A percentile compares a stretch with the other conserved stretches of the same genome.
phyloP scores from a whole-genome alignment of 345 rosid species.

The Eucalyptus sp. region DNA sequence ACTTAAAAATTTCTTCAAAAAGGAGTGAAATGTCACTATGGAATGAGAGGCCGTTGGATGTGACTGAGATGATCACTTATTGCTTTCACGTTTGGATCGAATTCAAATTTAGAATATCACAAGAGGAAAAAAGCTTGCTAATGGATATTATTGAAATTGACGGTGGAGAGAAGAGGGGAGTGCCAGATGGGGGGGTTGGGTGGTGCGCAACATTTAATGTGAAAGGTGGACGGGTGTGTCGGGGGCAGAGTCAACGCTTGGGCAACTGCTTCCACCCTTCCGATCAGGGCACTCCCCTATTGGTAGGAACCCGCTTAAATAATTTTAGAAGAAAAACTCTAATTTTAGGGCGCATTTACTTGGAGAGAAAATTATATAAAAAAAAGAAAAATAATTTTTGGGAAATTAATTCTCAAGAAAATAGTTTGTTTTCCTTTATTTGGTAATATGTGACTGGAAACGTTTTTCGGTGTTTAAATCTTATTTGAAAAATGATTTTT shows the following conservation, averaged over 20 bases:
- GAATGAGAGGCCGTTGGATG: neutral
- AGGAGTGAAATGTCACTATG: neutral
- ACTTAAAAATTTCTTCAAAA: neutral
- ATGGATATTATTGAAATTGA: neutral
- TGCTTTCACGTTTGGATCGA: neutral
- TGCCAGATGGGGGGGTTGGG: neutral
- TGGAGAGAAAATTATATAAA: too few species aligned
- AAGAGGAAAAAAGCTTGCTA: neutral
- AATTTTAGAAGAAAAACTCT: neutral
- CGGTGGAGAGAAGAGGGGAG: neutral
- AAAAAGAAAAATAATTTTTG: fast-evolving
- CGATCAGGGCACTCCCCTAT: neutral
- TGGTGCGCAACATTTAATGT: neutral
- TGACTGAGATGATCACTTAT: neutral
- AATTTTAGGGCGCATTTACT: neutral
- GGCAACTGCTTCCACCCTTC: neutral
- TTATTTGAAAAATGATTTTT: too few species aligned
- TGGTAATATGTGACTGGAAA: too few species aligned
- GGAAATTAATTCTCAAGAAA: too few species aligned
- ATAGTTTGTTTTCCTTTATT: too few species aligned
- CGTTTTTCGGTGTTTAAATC: fast-evolving
- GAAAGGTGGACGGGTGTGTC: neutral
- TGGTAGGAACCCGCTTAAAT: neutral
- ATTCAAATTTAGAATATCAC: neutral
- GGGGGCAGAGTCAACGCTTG: neutral